Evolutionary conservation across 345 rosid genomes (phyloP), one percentile per base, ranked within the genome.

Genomic region (Acer negundo): DNA sequence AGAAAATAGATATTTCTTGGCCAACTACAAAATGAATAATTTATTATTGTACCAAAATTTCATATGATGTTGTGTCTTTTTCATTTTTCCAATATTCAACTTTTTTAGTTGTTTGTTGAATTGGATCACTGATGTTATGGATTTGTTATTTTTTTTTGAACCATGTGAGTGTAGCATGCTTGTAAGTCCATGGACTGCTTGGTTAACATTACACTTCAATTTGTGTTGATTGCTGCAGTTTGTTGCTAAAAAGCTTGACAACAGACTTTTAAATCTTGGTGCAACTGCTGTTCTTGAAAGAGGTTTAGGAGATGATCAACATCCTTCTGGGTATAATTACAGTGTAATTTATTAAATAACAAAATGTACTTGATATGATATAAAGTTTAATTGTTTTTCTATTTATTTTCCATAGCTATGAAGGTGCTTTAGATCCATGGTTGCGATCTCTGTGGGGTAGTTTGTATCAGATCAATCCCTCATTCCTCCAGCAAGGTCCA

Each of bases 391-490:
- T 44, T 40, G 35, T 76, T 6, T 59, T 68, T 69, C 55, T 7
- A 26, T 55, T 22, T 62, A 80, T 35, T 10, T 42, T 62, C 69
- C 35, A 58, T 80, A 96, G 99, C 79, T 94, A 94, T 80, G 98
- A 94, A 90, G 98, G 93, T 85, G 88, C 92, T 82, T 78, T 96
- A 84, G 99, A 96, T 86, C 93, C 97, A 26, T 96, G 99, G 99
- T 84, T 92, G 93, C 79, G 79, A 80, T 89, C 94, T 79, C 88
- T 94, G 81, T 96, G 99, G 99, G 85, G 71, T 78, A 55, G 69
- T 49, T 79, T 91, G 86, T 73, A 80, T 84, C 84, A 87, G 82
- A 85, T 88, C 17, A 80, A 84, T 78, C 90, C 97, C 69, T 84
- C 85, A 51, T 85, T 87, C 76, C 89, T 92, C 64, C 98, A 94